Evolutionary conservation across 768 basidiomycete genomes (phyloP).

Genomic region (Scleroderma bovista): DNA sequence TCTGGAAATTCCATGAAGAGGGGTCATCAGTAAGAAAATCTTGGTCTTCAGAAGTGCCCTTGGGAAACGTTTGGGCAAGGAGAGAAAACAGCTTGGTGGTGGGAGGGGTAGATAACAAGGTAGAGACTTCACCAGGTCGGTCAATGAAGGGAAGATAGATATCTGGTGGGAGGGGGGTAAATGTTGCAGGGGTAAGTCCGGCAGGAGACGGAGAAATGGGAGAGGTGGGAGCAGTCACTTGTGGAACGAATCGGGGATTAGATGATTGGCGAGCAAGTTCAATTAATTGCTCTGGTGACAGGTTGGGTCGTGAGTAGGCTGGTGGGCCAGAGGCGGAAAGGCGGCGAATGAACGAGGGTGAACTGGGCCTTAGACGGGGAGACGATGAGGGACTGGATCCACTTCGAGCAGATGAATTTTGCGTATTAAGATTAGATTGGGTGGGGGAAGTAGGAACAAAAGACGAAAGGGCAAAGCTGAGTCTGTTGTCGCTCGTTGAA

Average conservation of each 20-base stretch:
- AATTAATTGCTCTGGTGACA: constrained; percentile 69
- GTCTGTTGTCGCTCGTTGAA: constrained; percentile 30
- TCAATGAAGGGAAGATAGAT: constrained; percentile 85
- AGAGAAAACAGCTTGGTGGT: constrained; percentile 69
- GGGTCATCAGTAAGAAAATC: constrained; percentile 48
- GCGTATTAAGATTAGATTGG: constrained; percentile 21
- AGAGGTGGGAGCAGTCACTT: constrained; percentile 5
- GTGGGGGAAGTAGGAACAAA: constrained; percentile 36
- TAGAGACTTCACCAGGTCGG: constrained; percentile 66
- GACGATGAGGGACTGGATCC: constrained; percentile 32
- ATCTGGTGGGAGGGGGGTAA: constrained; percentile 71
- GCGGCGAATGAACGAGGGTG: constrained; percentile 32
- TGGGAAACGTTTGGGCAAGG: constrained; percentile 64
- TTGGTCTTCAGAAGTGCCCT: constrained; percentile 21
- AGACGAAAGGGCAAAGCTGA: constrained; percentile 64
- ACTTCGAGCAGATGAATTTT: constrained; percentile 28
- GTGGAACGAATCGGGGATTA: constrained; percentile 30
- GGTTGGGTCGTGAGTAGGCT: constrained; percentile 39
- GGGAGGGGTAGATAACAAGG: constrained; percentile 59
- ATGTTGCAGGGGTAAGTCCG: constrained; percentile 44
- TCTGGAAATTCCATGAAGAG: constrained; percentile 62
- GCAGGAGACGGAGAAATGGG: constrained; percentile 12
- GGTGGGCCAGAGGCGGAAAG: constrained; percentile 30
- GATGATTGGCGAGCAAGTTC: constrained; percentile 65
- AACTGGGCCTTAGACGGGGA: constrained; percentile 44